Conservation (phyloP, 495 filamentous ascomycete species). For the Aspergillus cristatus region DNA sequence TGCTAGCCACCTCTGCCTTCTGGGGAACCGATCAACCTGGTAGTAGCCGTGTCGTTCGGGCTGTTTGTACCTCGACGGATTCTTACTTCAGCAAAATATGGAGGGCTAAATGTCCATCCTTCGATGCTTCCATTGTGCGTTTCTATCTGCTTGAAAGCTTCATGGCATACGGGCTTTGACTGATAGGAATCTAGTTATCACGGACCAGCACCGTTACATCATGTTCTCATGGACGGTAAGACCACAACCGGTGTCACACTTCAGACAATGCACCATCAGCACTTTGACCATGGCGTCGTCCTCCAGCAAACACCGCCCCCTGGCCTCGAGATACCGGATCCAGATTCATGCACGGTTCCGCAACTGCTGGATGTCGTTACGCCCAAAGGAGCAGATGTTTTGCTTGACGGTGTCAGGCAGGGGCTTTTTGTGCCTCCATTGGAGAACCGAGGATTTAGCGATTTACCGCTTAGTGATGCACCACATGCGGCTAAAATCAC, state of each 20-base stretch:
- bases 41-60: slow-evolving; percentile 95
- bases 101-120: slow-evolving; percentile 89
- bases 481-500: slow-evolving; percentile 44
- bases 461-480: slow-evolving; percentile 3
- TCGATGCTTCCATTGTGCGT: slow-evolving; percentile 81
- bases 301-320: slow-evolving; percentile 56
- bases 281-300: slow-evolving; percentile 71
- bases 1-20: slow-evolving; percentile 46
- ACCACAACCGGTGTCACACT: slow-evolving; percentile 61
- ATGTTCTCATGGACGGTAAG: slow-evolving; percentile 55
- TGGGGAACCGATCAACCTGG: slow-evolving; percentile 58
- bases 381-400: slow-evolving; percentile 47
- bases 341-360: slow-evolving; percentile 31
- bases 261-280: slow-evolving; percentile 67
- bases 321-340: slow-evolving; percentile 40
- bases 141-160: not conserved
- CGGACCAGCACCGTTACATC: slow-evolving; percentile 69
- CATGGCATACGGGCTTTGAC: not conserved
- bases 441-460: slow-evolving; percentile 29
- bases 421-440: slow-evolving; percentile 59
- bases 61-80: slow-evolving; percentile 75
- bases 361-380: slow-evolving; percentile 32
- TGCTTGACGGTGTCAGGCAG: slow-evolving; percentile 48
- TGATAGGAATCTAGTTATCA: slow-evolving; percentile 46
- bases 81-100: slow-evolving; percentile 59